These are phyloP conservation scores for Debaryomyces hansenii DNA, from an alignment of 805 yeast species.

Conservation along the genomic window DNA sequence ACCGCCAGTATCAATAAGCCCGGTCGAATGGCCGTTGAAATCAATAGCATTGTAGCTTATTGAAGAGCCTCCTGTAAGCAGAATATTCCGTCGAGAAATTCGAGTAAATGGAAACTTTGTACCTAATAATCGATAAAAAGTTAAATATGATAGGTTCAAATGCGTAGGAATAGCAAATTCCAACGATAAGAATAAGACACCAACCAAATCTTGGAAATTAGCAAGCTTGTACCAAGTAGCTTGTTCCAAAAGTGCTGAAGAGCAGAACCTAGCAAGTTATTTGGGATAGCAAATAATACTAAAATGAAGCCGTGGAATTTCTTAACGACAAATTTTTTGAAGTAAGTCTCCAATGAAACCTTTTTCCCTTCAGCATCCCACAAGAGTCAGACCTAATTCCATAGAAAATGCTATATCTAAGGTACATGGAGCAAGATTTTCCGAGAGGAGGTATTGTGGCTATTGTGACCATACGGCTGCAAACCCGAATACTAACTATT, in stretches of 20 bases:
- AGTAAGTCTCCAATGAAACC: conserved; percentile 36
- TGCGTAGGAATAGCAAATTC: conserved; percentile 35
- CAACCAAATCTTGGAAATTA: conserved; percentile 33
- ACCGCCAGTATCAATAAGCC: conserved; percentile 34
- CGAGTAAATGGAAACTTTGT: conserved; percentile 34
- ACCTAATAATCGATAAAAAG: conserved; percentile 32
- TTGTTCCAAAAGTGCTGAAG: conserved; percentile 29
- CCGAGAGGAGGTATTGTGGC: conserved; percentile 24
- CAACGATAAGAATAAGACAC: conserved; percentile 29
- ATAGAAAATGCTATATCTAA: too few species aligned
- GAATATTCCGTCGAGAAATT: conserved; percentile 30
- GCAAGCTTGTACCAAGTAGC: conserved; percentile 32
- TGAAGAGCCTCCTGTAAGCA: conserved; percentile 23
- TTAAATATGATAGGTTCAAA: conserved; percentile 29
- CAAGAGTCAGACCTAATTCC: too few species aligned
- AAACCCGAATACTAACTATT: conserved; percentile 30
- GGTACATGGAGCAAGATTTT: conserved; percentile 56
- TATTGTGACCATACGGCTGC: conserved; percentile 34
- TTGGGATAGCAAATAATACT: conserved; percentile 31
- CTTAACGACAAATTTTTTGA: conserved; percentile 29
- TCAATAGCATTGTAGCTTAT: conserved; percentile 24
- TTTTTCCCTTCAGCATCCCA: conserved; percentile 27
- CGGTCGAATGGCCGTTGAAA: conserved; percentile 19
- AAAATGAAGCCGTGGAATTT: conserved; percentile 30
- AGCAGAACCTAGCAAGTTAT: conserved; percentile 36